Conservation (phyloP, 768 basidiomycete genomes). For the Boletus rubropictus region DNA sequence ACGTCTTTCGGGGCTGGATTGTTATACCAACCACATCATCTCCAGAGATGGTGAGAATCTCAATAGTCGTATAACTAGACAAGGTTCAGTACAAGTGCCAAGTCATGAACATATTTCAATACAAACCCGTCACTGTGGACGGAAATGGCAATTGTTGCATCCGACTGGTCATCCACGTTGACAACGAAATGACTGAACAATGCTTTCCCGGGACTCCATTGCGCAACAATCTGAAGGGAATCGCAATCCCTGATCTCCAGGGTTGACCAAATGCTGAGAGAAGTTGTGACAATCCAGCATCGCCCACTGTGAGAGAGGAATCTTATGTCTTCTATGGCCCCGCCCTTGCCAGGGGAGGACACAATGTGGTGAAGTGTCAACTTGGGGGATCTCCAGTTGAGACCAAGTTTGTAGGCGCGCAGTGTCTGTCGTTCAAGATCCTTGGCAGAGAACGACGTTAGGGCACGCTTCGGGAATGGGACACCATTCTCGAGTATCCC, state of each 20-base stretch:
- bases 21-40: conserved; percentile 8
- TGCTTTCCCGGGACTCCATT: conserved; percentile 52
- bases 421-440: conserved; percentile 43
- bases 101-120: conserved; percentile 4
- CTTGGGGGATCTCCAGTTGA: conserved; percentile 41
- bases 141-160: conserved; percentile 48
- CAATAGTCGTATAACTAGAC: conserved; percentile 18
- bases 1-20: conserved; percentile 30
- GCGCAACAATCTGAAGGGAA: conserved; percentile 30
- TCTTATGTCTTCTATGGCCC: conserved; percentile 46
- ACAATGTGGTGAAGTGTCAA: conserved; percentile 15
- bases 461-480: conserved; percentile 42
- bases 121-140: conserved; percentile 44
- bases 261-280: conserved; percentile 57
- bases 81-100: conserved; percentile 10
- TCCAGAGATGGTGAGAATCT: conserved; percentile 26
- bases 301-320: conserved; percentile 45
- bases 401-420: conserved; percentile 41
- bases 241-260: conserved; percentile 47
- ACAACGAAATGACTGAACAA: conserved; percentile 49
- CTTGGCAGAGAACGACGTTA: conserved; percentile 34
- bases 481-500: conserved; percentile 42
- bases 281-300: conserved; percentile 47
- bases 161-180: conserved; percentile 41
- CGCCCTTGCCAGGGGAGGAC: conserved; percentile 30